Percentiles rank a stretch among this genome's conserved stretches.
Evolutionary conservation across 805 yeast genomes (phyloP).

Genomic region (Lipomyces japonicus): DNA sequence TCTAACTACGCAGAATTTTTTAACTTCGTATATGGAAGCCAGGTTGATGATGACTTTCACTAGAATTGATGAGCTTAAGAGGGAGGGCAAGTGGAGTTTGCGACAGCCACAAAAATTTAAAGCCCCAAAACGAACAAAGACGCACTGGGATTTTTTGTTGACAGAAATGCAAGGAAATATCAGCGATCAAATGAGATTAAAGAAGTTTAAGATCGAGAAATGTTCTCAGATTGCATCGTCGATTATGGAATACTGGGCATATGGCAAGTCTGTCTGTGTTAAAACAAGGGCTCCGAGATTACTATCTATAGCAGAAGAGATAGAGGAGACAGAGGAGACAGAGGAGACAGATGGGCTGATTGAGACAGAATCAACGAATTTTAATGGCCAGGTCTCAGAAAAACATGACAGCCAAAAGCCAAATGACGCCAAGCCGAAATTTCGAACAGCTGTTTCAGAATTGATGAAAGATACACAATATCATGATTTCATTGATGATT

Average conservation of each 20-base stretch:
- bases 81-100: conserved; percentile 85
- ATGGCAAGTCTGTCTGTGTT: conserved; percentile 56
- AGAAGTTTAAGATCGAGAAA: conserved; percentile 65
- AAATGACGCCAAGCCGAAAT: conserved; percentile 9
- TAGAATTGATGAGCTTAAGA: conserved; percentile 83
- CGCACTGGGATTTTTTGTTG: conserved; percentile 70
- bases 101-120: conserved; percentile 71
- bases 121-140: conserved; percentile 56
- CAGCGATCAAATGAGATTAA: conserved; percentile 65
- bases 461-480: not conserved
- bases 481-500: conserved; percentile 37
- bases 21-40: conserved; percentile 82
- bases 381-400: conserved; percentile 15
- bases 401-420: conserved; percentile 30
- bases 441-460: not conserved
- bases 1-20: conserved; percentile 78
- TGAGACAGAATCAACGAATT: not conserved
- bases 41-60: conserved; percentile 85
- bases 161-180: conserved; percentile 85
- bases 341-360: not conserved
- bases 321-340: conserved; percentile 19
- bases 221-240: conserved; percentile 70
- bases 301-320: conserved; percentile 28
- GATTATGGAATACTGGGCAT: conserved; percentile 70
- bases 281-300: conserved; percentile 46